These are phyloP conservation scores for Francoa sonchifolia DNA, from an alignment of 441 rosid species.

Conservation along the genomic window DNA sequence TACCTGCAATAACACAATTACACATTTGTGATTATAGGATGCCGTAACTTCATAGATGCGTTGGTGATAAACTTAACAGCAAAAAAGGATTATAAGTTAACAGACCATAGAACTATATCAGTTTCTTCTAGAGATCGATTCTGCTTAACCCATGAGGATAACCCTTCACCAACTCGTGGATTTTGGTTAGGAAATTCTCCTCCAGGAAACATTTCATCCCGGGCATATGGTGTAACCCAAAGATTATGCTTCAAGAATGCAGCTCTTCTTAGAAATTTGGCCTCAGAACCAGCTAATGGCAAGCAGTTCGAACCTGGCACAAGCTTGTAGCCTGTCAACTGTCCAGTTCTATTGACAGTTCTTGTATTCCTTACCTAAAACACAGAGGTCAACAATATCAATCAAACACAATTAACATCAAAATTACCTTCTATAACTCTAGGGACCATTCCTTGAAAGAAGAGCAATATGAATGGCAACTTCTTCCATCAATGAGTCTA, in stretches of 20 bases:
- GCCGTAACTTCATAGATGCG: too few species aligned
- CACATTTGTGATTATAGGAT: too few species aligned
- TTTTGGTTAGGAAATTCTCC: slow-evolving; percentile 88
- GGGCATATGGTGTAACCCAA: slow-evolving; percentile 66
- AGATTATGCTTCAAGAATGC: slow-evolving; percentile 72
- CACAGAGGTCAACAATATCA: slow-evolving; percentile 5
- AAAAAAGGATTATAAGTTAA: background rate
- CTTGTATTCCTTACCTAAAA: slow-evolving; percentile 74
- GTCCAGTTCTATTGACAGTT: slow-evolving; percentile 75
- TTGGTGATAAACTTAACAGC: too few species aligned
- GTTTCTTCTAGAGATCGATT: slow-evolving; percentile 69
- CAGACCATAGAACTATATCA: slow-evolving; percentile 66
- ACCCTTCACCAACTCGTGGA: slow-evolving; percentile 74
- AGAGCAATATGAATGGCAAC: too few species aligned
- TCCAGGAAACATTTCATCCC: slow-evolving; percentile 61
- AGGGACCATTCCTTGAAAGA: too few species aligned
- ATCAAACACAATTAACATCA: too few species aligned
- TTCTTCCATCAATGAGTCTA: too few species aligned
- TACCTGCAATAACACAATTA: slow-evolving; percentile 41
- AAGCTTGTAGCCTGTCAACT: slow-evolving; percentile 66
- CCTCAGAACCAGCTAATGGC: slow-evolving; percentile 70
- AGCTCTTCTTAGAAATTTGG: slow-evolving; percentile 68
- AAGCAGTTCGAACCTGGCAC: slow-evolving; percentile 78
- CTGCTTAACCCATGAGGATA: slow-evolving; percentile 70
- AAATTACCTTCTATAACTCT: too few species aligned